A percentile compares a stretch with the other conserved stretches of the same genome.
Evolutionary conservation across 2,329 filamentous ascomycete genomes (phyloP).

Genomic region (Neonectria neomacrospora): DNA sequence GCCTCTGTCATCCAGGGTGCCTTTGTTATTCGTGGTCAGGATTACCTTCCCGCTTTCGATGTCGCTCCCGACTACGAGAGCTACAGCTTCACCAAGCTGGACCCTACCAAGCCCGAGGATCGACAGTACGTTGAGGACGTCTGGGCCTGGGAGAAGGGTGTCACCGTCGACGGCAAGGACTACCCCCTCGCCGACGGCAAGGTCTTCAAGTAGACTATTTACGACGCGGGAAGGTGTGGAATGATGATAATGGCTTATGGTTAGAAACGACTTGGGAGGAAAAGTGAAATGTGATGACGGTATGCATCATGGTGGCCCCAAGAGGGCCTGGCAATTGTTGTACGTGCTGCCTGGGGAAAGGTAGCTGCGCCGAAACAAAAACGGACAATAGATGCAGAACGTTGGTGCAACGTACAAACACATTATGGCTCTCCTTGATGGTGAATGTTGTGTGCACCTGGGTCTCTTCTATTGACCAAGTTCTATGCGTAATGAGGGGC

Average conservation of each 20-base stretch:
- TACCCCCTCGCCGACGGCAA: slow-evolving; percentile 92
- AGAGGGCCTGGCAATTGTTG: slow-evolving; percentile 35
- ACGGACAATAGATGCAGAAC: slow-evolving; percentile 36
- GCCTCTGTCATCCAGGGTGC: slow-evolving; percentile 92
- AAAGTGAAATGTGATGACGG: slow-evolving; percentile 46
- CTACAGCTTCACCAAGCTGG: slow-evolving; percentile 97
- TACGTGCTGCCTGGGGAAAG: slow-evolving; percentile 35
- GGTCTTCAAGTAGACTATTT: slow-evolving; percentile 90
- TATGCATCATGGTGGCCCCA: slow-evolving; percentile 41
- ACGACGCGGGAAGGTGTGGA: slow-evolving; percentile 31
- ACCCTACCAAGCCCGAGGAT: slow-evolving; percentile 87
- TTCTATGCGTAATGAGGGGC: slow-evolving; percentile 24
- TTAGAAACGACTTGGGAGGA: slow-evolving; percentile 44
- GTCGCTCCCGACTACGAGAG: slow-evolving; percentile 98
- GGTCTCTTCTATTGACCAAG: background rate
- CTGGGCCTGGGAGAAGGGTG: slow-evolving; percentile 93
- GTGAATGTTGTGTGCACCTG: background rate
- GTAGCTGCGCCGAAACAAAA: slow-evolving; percentile 30
- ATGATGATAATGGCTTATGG: slow-evolving; percentile 50
- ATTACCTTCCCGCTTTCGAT: slow-evolving; percentile 87
- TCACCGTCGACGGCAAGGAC: slow-evolving; percentile 84
- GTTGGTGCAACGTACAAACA: slow-evolving; percentile 22
- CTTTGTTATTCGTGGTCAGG: slow-evolving; percentile 94
- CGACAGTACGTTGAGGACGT: slow-evolving; percentile 84
- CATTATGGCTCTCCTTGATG: background rate